Evolutionary conservation across 2,329 filamentous ascomycete genomes (phyloP).

Genomic region (Akanthomyces dipterigenus): DNA sequence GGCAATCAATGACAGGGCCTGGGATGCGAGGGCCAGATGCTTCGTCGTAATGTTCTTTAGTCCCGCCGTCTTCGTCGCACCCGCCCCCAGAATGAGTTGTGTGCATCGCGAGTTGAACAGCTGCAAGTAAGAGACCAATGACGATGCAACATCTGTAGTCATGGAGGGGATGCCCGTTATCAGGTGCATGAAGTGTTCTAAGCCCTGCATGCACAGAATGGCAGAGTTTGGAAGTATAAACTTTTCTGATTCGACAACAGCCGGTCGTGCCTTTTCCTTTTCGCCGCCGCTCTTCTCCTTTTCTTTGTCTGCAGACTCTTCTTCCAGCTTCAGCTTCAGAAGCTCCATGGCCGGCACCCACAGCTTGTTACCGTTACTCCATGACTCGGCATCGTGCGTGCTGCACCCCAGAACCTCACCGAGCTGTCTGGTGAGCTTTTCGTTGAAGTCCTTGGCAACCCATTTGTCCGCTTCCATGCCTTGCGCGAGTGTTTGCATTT

Average conservation of each 20-base stretch:
- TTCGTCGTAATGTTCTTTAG: slow-evolving; percentile 95
- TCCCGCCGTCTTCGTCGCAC: slow-evolving; percentile 80
- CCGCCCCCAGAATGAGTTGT: slow-evolving; percentile 93
- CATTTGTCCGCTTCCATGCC: slow-evolving; percentile 77
- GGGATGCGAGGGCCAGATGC: slow-evolving; percentile 85
- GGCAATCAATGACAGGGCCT: slow-evolving; percentile 81
- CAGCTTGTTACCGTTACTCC: slow-evolving; percentile 55
- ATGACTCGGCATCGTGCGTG: slow-evolving; percentile 60
- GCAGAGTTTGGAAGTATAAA: slow-evolving; percentile 84
- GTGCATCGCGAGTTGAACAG: slow-evolving; percentile 93
- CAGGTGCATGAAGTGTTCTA: slow-evolving; percentile 77
- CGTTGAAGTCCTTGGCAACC: slow-evolving; percentile 69
- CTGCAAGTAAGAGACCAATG: slow-evolving; percentile 78
- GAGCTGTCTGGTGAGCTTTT: slow-evolving; percentile 54
- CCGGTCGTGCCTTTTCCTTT: slow-evolving; percentile 63
- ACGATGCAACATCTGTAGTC: slow-evolving; percentile 72
- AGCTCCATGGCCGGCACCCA: slow-evolving; percentile 44
- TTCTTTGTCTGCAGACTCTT: slow-evolving; percentile 28
- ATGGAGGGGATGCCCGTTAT: slow-evolving; percentile 83
- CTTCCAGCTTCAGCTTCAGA: slow-evolving; percentile 26
- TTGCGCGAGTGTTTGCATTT: slow-evolving; percentile 68
- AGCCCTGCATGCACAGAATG: slow-evolving; percentile 70
- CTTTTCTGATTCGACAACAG: slow-evolving; percentile 74
- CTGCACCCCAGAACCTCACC: slow-evolving; percentile 61
- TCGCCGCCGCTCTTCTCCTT: slow-evolving; percentile 18